Evolutionary conservation across 208 protist species (phyloP).

Genomic region (Willaertia magna): DNA sequence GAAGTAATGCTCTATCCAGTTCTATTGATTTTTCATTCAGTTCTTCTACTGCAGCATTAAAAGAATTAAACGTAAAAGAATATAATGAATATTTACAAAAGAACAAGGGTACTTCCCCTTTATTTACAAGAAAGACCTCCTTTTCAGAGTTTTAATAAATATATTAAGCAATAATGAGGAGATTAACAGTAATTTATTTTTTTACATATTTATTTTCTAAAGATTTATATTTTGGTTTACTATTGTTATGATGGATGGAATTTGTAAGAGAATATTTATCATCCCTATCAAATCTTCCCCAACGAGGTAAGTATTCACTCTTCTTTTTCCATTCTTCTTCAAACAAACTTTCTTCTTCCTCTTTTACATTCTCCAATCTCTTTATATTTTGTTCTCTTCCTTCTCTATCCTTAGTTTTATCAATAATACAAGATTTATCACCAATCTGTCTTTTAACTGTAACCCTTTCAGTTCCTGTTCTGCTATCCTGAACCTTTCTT

Average conservation of each 20-base stretch:
- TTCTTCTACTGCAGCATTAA: not conserved
- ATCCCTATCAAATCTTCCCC: too few relatives aligned
- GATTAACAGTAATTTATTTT: too few relatives aligned
- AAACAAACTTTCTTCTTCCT: not conserved
- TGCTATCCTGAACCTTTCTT: not conserved
- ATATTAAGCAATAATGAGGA: too few relatives aligned
- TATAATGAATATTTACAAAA: not conserved
- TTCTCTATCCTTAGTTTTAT: not conserved
- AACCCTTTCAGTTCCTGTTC: not conserved
- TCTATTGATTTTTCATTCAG: not conserved
- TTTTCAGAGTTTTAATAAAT: too few relatives aligned
- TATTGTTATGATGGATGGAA: too few relatives aligned
- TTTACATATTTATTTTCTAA: too few relatives aligned
- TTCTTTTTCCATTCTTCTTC: not conserved
- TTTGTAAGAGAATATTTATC: too few relatives aligned
- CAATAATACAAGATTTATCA: not conserved
- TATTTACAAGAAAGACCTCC: too few relatives aligned
- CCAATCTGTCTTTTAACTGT: not conserved
- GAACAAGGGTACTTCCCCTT: too few relatives aligned
- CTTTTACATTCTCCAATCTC: not conserved
- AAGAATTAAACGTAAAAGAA: not conserved
- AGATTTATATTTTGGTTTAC: too few relatives aligned
- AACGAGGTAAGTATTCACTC: not conserved
- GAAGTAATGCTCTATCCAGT: not conserved
- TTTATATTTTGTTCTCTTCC: slow-evolving; percentile 6